Percentiles rank a stretch among this genome's conserved stretches.
Evolutionary conservation across 1,284 basidiomycete species (phyloP).

Genomic region (Mrakiaceae sp.): DNA sequence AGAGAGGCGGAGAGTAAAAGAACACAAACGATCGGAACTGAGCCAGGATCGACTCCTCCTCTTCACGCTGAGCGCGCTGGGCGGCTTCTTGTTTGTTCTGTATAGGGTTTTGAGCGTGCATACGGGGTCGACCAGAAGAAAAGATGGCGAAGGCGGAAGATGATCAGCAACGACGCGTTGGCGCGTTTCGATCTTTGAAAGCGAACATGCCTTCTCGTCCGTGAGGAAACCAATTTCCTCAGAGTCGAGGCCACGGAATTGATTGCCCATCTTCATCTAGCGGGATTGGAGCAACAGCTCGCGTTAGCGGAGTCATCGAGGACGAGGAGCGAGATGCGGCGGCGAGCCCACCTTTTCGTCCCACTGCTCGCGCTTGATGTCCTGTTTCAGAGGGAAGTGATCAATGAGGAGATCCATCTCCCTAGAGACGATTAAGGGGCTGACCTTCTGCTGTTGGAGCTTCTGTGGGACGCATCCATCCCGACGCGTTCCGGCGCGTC

Average conservation of each 20-base stretch:
- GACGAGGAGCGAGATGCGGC: background rate
- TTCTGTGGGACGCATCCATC: background rate
- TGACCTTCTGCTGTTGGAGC: constrained; percentile 17
- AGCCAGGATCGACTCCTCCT: too few relatives aligned
- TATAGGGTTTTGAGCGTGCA: too few relatives aligned
- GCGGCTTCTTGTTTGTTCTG: too few relatives aligned
- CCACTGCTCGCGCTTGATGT: constrained; percentile 16
- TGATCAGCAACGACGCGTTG: too few relatives aligned
- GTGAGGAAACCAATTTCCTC: constrained; percentile 16
- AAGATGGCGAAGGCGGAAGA: too few relatives aligned
- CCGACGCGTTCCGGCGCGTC: too few relatives aligned
- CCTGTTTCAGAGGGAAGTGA: background rate
- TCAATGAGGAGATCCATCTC: background rate
- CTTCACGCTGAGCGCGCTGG: too few relatives aligned
- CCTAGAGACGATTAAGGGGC: background rate
- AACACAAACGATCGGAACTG: too few relatives aligned
- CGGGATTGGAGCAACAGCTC: background rate
- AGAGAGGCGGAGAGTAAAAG: too few relatives aligned
- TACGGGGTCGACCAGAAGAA: too few relatives aligned
- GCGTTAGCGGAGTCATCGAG: background rate
- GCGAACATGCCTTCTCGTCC: background rate
- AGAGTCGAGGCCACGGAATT: constrained; percentile 14
- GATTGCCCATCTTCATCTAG: constrained; percentile 16
- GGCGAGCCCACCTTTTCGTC: constrained; percentile 10
- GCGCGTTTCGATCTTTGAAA: too few relatives aligned